Base-by-base conservation (phyloP, 83 land plant species). In the Diphasiastrum complanatum region DNA sequence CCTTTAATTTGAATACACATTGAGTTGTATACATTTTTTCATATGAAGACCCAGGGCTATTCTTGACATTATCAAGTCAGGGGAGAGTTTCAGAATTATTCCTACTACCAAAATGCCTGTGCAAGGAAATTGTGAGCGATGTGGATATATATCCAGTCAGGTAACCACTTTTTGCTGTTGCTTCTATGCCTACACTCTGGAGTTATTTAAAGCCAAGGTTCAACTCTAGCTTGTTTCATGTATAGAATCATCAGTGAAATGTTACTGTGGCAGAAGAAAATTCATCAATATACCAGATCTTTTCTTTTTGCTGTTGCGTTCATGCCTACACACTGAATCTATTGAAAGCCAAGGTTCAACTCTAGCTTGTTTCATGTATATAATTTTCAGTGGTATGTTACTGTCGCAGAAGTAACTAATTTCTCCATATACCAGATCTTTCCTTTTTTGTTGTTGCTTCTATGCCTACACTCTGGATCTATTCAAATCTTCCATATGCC, bases 141-240 rank as follows among this genome's bases (percentile, higher is more conserved):
- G 99, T 75, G 99, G 99, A 22, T 93, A 93, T 64, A 93, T 93
- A 61, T 85, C 99, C 23, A 93, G 99, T 75, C 99, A 93, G 92
- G 98, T 89, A 66, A 30, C 25, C 25, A 25, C 1, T 3, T 10
- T 14, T 28, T 29, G 24, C 25, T 63, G 12, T 27, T 23, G 20
- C 14, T 22, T 52, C 27, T 26, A 53, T 18, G 20, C 22, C 10
- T 31, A 5, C 4, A 12, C 29, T 22, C 33, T 51, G 8, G 19
- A 2, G 12, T 19, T 3, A 20, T 20, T 22, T 0, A 37, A 8
- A 27, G 47, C 29, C 2, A 5, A 4, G 25, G 33, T 1, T 5
- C 12, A 22, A 22, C 45, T 20, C 12, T 63, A 30, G n/a, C 37
- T 40, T 33, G 3, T 8, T 16, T 33, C n/a, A 2, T 20, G 18